Evolutionary conservation across 2,329 filamentous ascomycete genomes (phyloP).

Genomic region (Pseudocercospora fijiensis): DNA sequence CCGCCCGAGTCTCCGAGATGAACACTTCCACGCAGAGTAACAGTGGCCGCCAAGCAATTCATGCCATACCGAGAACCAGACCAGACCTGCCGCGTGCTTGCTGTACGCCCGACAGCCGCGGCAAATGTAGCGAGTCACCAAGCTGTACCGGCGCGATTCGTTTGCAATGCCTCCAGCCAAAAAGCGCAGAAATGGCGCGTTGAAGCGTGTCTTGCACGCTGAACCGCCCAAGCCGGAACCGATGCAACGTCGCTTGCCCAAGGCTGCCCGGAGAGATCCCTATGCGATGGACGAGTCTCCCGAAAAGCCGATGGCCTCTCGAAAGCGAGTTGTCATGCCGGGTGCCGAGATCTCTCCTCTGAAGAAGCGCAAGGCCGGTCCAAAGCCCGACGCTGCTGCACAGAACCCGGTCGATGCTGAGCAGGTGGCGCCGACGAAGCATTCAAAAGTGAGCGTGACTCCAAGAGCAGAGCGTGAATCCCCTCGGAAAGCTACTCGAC

Average conservation of each 20-base stretch:
- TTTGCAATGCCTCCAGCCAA: not conserved
- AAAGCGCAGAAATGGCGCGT: not conserved
- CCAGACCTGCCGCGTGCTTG: too few relatives aligned
- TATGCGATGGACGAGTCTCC: not conserved
- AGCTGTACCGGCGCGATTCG: not conserved
- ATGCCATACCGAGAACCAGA: too few relatives aligned
- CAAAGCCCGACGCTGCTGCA: not conserved
- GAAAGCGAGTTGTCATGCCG: not conserved
- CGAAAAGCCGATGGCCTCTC: not conserved
- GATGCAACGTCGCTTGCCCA: not conserved
- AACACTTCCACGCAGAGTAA: not conserved
- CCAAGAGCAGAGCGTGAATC: not conserved
- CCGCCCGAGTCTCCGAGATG: not conserved
- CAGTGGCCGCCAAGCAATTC: too few relatives aligned
- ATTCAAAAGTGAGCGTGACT: not conserved
- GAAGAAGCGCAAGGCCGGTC: not conserved
- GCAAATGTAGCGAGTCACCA: not conserved
- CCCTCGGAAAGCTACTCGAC: not conserved
- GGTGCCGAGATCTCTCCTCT: not conserved
- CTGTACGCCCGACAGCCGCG: too few relatives aligned
- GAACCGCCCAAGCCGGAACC: not conserved
- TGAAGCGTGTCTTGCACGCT: not conserved
- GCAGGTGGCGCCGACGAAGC: not conserved
- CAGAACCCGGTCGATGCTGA: not conserved
- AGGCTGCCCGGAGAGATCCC: not conserved